Evolutionary conservation across 1,139 yeast genomes (phyloP), one percentile per base, ranked within the genome.

Genomic region (Torulaspora pretoriensis): DNA sequence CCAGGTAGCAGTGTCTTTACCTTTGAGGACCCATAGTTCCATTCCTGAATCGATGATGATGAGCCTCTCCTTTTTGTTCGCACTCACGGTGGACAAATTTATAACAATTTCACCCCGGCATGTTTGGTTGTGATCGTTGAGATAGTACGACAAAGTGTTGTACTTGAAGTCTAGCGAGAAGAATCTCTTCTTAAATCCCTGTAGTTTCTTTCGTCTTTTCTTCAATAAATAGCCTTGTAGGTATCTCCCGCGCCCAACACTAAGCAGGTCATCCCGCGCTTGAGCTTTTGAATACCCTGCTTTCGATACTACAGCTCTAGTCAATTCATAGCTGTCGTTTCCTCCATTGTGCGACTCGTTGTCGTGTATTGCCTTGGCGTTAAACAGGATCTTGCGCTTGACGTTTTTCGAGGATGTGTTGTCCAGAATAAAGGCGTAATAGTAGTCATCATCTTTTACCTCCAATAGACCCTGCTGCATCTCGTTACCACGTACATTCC

Each of bases 31-130:
- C 98, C 98, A 92, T 12, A 87, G 81, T 63, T 92, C 98, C 81
- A 92, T 83, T 2, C 98, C 98, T 0, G 97, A 88, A 64, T 92
- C 97, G 51, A 92, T 76, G 43, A 84, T 82, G 39, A 92, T 80
- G 56, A 85, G 85, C 42, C 79, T 69, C 23, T 78, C 77, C 43
- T 77, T 76, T 25, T 80, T 73, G 56, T 83, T 82, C 1, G 95
- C 97, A 47, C 94, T 80, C 3, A 92, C 80, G 22, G 85, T 86
- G 8, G 95, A 81, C 38, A 84, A 75, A 43, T 77, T 80, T 38
- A 92, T 80, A 16, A 95, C 95, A 88, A 92, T 89, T 58, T 88
- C 92, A 43, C 98, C 98, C 47, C 97, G 75, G 49, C 88, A 75
- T 49, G 82, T 80, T 46, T 79, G 73, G 6, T 81, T 72, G 50